Evolutionary conservation across 345 rosid species (phyloP), one percentile per base, ranked within the genome.

Genomic region (Corchorus olitorius): DNA sequence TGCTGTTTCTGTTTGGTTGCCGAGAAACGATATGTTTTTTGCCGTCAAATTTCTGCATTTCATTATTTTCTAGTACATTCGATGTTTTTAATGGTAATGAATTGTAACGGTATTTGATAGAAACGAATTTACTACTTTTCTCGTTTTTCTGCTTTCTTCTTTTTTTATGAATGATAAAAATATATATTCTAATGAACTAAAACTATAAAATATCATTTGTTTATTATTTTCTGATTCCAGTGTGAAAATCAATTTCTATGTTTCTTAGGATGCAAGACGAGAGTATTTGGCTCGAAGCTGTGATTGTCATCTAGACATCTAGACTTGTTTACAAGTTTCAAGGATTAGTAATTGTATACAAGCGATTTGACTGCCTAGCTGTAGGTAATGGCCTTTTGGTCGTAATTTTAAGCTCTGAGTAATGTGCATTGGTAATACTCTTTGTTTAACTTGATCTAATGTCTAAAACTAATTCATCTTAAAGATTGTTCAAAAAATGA

Each of bases 1-100:
- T 69, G 27, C 45, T 49, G n/a, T 48, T 27, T 50, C 73, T 50
- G 73, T 69, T 69, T 69, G 71, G 22, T 50, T 69, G 58, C 15
- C 45, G 59, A 69, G 73, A 50, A 69, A 69, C 7, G 22, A 7
- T 27, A 27, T 50, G 43, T 69, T 50, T 27, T 66, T 46, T 9
- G 15, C 52, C 45, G 54, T 65, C 34, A 65, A 65, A 41, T 39
- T 65, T 65, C 27, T 27, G 27, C 27, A 27, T 65, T 17, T 39
- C 49, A 17, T 22, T 17, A 8, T 3, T 62, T 14, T 17, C 8
- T 39, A 7, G 20, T 63, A 39, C 16, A 37, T 41, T 39, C n/a
- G 39, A 33, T 64, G 45, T 34, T 56, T 56, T 20, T 27, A 11
- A 59, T 59, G 4, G 27, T 27, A 59, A 58, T 3, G 3, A 4